Conservation (phyloP, 73 alveolate species). For the Symbiodinium natans region DNA sequence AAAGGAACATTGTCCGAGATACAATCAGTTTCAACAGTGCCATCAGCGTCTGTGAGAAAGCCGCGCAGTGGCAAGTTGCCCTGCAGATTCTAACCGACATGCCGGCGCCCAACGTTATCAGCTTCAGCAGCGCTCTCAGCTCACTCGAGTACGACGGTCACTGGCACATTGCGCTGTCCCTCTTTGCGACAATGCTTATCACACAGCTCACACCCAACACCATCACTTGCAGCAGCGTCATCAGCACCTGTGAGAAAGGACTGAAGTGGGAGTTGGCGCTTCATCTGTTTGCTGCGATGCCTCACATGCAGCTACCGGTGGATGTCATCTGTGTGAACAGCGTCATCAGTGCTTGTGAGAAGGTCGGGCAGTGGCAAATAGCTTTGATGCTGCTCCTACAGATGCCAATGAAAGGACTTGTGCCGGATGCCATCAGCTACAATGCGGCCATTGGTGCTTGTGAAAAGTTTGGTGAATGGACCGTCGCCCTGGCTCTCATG, state of each 20-base stretch:
- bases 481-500: neutral
- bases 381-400: neutral
- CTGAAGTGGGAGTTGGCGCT: neutral
- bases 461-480: slow-evolving; percentile 39
- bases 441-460: slow-evolving; percentile 51
- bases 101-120: neutral
- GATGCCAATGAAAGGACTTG: neutral
- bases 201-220: neutral
- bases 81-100: neutral
- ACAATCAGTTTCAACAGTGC: neutral
- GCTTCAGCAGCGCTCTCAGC: slow-evolving; percentile 39
- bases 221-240: slow-evolving; percentile 50
- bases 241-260: slow-evolving; percentile 26
- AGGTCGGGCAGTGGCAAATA: slow-evolving; percentile 28
- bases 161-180: slow-evolving; percentile 24
- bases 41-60: neutral
- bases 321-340: neutral
- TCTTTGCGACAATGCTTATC: neutral
- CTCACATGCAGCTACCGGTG: neutral
- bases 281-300: neutral
- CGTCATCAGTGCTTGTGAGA: slow-evolving; percentile 46
- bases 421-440: slow-evolving; percentile 8
- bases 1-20: neutral
- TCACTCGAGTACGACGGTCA: slow-evolving; percentile 16
- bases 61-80: neutral